Base-by-base conservation (phyloP, 148 eudicot species). In the Simmondsia chinensis region DNA sequence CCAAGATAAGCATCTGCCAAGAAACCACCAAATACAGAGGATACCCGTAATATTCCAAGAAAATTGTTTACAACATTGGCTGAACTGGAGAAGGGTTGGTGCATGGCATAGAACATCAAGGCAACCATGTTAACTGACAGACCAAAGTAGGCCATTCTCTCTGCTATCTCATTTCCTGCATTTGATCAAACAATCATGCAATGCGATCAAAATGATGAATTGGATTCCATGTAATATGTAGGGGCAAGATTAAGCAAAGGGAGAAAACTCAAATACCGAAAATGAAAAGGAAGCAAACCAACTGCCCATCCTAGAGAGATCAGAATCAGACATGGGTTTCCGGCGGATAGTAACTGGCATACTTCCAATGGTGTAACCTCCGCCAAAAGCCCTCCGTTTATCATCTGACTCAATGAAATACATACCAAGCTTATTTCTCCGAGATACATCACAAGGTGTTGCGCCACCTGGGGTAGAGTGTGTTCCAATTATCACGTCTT, bases 131-230 rank as follows among this genome's bases (percentile, higher is more conserved):
- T 87, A 16, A 87, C 93, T 9, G 96, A 87, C 3, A 87, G 70
- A n/a, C 96, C 96, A 52, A 78, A 87, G 57, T 87, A 87, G 3
- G 96, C 87, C 91, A 87, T 79, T 65, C 96, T 79, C 65, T 87
- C 96, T 26, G 96, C 93, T 83, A 87, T 87, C 58, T 87, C 96
- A 56, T 87, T 87, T 45, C 96, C 95, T 86, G 57, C 24, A 52
- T 28, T 10, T 15, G 16, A 15, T 9, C 15, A 0, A 5, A 43
- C 21, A 20, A 11, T 3, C 3, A 12, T 2, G 33, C 19, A 11
- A 12, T 9, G n/a, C n/a, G 4, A 15, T 27, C n/a, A 31, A 17
- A 34, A 2, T 9, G 13, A 4, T 11, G 7, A 0, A 7, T 12
- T 15, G 13, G n/a, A n/a, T n/a, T n/a, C n/a, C n/a, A n/a, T n/a